phyloP scores from a whole-genome alignment of 164 flowering plant species.

The grape (Vitis vinifera) region DNA sequence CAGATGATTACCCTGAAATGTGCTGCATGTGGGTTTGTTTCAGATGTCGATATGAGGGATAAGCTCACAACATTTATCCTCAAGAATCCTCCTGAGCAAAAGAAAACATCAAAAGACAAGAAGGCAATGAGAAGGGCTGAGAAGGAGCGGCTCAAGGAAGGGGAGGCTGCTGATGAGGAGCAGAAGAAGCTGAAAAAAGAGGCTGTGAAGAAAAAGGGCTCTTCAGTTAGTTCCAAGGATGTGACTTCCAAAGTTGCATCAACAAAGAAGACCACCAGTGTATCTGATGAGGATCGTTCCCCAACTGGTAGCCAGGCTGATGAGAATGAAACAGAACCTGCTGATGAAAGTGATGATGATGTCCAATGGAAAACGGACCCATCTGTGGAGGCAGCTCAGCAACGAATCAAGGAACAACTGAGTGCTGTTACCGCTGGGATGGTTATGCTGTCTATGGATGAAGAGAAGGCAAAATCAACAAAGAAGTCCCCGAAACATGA shows the following conservation, averaged over 20 bases:
- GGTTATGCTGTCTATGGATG: slow-evolving; percentile 64
- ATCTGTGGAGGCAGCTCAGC: slow-evolving; percentile 63
- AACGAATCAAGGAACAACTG: slow-evolving; percentile 69
- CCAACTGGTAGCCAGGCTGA: slow-evolving; percentile 58
- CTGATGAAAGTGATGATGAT: slow-evolving; percentile 40
- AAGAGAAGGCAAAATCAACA: slow-evolving; percentile 31
- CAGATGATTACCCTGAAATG: slow-evolving; percentile 87
- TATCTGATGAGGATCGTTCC: slow-evolving; percentile 68
- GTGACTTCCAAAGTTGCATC: slow-evolving; percentile 28
- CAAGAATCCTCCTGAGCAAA: slow-evolving; percentile 86
- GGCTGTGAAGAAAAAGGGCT: slow-evolving; percentile 47
- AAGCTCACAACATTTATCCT: slow-evolving; percentile 81
- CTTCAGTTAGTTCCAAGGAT: slow-evolving; percentile 35
- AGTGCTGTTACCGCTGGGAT: slow-evolving; percentile 76
- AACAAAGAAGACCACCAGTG: slow-evolving; percentile 47
- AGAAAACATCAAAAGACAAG: slow-evolving; percentile 82
- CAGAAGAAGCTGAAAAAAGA: slow-evolving; percentile 72
- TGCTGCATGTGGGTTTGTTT: slow-evolving; percentile 90
- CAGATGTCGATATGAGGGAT: slow-evolving; percentile 97
- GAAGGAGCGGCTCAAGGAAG: slow-evolving; percentile 91
- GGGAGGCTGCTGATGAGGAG: slow-evolving; percentile 89
- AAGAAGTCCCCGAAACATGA: slow-evolving; percentile 30
- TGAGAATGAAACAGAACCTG: slow-evolving; percentile 38
- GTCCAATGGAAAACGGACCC: slow-evolving; percentile 82
- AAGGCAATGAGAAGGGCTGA: slow-evolving; percentile 94